Evolutionary conservation across 1,139 yeast species (phyloP).

Genomic region (Magnusiomyces magnusii): DNA sequence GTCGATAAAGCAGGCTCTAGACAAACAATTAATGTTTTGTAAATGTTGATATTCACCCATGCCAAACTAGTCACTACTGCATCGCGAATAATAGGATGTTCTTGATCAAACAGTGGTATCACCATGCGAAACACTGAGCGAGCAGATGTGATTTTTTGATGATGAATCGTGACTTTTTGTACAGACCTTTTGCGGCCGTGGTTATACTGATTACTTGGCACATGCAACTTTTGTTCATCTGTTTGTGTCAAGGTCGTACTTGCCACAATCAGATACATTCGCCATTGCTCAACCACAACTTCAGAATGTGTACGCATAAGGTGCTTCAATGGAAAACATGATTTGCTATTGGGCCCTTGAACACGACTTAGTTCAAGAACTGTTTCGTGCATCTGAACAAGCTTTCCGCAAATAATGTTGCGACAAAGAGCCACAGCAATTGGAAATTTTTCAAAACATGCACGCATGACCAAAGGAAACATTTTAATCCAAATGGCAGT

Average conservation of each 20-base stretch:
- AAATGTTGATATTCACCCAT: slow-evolving; percentile 83
- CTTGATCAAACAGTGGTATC: slow-evolving; percentile 66
- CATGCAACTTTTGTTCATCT: slow-evolving; percentile 68
- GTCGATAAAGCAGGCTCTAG: slow-evolving; percentile 53
- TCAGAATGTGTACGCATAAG: slow-evolving; percentile 52
- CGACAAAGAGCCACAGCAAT: slow-evolving; percentile 92
- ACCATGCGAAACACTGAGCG: slow-evolving; percentile 85
- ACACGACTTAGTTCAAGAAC: slow-evolving; percentile 57
- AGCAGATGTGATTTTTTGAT: slow-evolving; percentile 89
- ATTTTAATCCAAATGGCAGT: slow-evolving; percentile 91
- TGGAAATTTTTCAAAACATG: slow-evolving; percentile 77
- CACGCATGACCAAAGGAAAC: slow-evolving; percentile 66
- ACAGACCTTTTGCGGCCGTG: slow-evolving; percentile 63
- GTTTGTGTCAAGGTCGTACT: slow-evolving; percentile 89
- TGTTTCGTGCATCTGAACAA: slow-evolving; percentile 84
- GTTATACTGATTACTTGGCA: slow-evolving; percentile 37
- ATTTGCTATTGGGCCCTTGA: slow-evolving; percentile 19
- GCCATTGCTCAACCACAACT: slow-evolving; percentile 77
- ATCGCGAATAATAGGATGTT: slow-evolving; percentile 66
- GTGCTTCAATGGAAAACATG: slow-evolving; percentile 25
- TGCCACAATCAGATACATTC: slow-evolving; percentile 79
- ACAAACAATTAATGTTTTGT: slow-evolving; percentile 72
- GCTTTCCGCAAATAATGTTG: slow-evolving; percentile 80
- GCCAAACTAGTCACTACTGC: slow-evolving; percentile 83
- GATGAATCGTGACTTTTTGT: slow-evolving; percentile 69